These are phyloP conservation scores for Rutstroemia sp. DNA, from an alignment of 2,329 filamentous ascomycete genomes.

Conservation along the genomic window DNA sequence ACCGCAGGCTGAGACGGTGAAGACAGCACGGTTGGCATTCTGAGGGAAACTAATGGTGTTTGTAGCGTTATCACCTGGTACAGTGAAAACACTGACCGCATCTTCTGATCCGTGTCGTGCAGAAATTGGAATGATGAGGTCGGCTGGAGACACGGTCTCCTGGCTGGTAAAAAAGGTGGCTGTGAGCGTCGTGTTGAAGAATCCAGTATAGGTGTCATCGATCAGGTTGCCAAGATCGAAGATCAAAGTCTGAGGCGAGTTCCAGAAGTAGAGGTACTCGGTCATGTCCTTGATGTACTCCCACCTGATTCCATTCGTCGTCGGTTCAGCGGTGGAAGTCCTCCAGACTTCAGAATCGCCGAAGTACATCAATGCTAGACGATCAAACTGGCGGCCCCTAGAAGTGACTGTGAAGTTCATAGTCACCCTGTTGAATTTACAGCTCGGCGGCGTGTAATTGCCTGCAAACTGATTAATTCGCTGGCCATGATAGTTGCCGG, in stretches of 20 bases:
- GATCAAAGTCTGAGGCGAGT: constrained; percentile 61
- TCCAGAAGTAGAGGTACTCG: constrained; percentile 61
- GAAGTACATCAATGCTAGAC: constrained; percentile 68
- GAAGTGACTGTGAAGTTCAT: constrained; percentile 72
- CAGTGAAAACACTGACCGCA: constrained; percentile 56
- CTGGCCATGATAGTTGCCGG: constrained; percentile 5
- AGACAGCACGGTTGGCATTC: constrained; percentile 61
- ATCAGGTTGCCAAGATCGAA: constrained; percentile 75
- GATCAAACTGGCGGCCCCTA: constrained; percentile 66
- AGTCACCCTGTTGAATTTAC: constrained; percentile 64
- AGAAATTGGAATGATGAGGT: constrained; percentile 62
- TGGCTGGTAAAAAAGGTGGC: constrained; percentile 60
- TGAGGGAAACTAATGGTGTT: constrained; percentile 55
- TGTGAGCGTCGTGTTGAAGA: constrained; percentile 67
- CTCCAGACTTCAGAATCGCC: constrained; percentile 75
- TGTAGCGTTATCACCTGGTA: constrained; percentile 56
- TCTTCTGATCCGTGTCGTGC: constrained; percentile 42
- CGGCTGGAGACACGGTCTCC: constrained; percentile 42
- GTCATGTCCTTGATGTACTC: constrained; percentile 75
- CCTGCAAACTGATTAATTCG: constrained; percentile 34
- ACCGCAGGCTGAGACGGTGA: constrained; percentile 70
- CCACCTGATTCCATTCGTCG: constrained; percentile 62
- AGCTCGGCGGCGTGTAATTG: constrained; percentile 57
- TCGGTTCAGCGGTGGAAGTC: constrained; percentile 77
- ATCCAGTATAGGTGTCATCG: constrained; percentile 61